Conservation (phyloP, 176 grass and related monocot genomes). For the Eleusine coracana region DNA sequence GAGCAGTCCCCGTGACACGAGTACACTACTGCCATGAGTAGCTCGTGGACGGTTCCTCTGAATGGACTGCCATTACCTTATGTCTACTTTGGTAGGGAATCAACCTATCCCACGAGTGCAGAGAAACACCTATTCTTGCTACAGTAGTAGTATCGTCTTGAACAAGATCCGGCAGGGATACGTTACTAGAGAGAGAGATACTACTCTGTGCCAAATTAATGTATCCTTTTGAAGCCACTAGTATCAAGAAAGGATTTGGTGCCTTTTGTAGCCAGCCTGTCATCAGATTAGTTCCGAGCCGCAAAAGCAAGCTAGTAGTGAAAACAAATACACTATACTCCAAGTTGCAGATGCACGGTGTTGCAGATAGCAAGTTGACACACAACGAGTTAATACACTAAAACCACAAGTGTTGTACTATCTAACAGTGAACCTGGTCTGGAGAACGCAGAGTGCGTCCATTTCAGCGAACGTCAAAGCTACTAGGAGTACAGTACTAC, state of each 20-base stretch:
- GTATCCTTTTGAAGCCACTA: neutral
- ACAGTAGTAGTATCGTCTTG: neutral
- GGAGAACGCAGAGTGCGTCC: neutral
- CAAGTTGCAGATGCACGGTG: neutral
- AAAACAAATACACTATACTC: neutral
- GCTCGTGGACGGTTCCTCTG: constrained; percentile 28
- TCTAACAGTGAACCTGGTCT: neutral
- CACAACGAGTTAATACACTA: neutral
- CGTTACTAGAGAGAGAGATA: neutral
- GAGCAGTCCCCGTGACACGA: neutral
- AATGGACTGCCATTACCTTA: constrained; percentile 17
- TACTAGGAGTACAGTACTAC: neutral
- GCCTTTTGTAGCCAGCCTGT: neutral
- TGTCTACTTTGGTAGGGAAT: constrained; percentile 18
- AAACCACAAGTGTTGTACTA: neutral
- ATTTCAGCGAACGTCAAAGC: neutral
- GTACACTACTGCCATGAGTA: constrained; percentile 22
- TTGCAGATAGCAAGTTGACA: neutral
- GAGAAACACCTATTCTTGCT: constrained; percentile 28
- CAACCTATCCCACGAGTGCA: constrained; percentile 24
- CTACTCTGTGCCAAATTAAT: neutral
- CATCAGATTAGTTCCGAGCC: neutral
- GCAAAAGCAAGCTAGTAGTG: neutral
- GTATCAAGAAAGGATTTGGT: neutral
- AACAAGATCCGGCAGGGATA: neutral